phyloP scores from a whole-genome alignment of 306 rosid species.

The Vigna radiata region DNA sequence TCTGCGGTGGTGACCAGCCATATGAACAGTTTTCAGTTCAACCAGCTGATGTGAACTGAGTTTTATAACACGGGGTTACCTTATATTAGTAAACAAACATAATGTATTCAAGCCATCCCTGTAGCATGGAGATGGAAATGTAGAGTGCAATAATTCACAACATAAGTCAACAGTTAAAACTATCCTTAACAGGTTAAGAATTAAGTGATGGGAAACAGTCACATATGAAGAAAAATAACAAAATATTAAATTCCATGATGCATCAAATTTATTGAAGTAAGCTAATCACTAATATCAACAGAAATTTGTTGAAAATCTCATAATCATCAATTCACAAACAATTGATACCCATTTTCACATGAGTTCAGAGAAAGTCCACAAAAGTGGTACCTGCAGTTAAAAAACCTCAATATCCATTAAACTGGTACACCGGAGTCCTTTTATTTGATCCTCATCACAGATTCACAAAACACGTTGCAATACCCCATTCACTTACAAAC shows the following conservation, averaged over 20 bases:
- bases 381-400: constrained; percentile 18
- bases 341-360: constrained; percentile 4
- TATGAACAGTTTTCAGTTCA: no score
- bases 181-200: no score
- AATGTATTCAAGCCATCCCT: no score
- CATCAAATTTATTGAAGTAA: constrained; percentile 21
- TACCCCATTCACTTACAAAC: neutral
- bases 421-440: constrained; percentile 15
- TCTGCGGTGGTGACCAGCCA: no score
- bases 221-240: no score
- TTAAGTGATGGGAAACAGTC: no score
- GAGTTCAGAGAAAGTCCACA: neutral
- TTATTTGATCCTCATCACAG: constrained; percentile 30
- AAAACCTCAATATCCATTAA: constrained; percentile 7
- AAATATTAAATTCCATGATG: neutral
- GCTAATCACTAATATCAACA: constrained; percentile 3
- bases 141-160: no score
- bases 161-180: no score
- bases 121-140: no score
- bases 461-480: neutral
- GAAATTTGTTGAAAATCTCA: neutral
- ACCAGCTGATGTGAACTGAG: no score
- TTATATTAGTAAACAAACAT: no score
- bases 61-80: no score
- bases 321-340: constrained; percentile 1